Evolutionary conservation across 208 protist species (phyloP).

Genomic region (Wallacemonas collosoma): DNA sequence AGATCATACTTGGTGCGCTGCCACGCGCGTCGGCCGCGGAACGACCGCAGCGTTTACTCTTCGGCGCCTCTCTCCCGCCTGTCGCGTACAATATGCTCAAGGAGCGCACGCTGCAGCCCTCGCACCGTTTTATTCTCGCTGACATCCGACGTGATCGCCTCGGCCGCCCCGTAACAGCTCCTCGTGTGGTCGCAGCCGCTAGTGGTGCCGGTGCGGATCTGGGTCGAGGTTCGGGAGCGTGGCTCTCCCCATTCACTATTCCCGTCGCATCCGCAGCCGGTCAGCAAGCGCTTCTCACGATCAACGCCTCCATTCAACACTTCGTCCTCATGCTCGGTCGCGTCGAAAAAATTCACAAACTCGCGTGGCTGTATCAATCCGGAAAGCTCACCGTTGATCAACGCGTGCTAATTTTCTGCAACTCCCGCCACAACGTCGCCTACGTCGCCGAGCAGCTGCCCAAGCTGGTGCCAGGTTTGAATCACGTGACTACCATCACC

Average conservation of each 20-base stretch:
- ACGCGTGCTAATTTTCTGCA: slow-evolving; percentile 86
- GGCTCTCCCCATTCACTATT: no score
- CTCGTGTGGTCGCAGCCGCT: not conserved
- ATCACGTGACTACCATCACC: slow-evolving; percentile 61
- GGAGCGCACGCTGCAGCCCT: slow-evolving; percentile 69
- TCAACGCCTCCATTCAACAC: slow-evolving; percentile 38
- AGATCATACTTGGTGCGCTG: slow-evolving; percentile 76
- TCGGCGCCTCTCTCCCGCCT: slow-evolving; percentile 72
- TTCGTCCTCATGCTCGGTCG: slow-evolving; percentile 70
- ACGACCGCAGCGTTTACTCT: slow-evolving; percentile 73
- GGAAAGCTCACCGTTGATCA: slow-evolving; percentile 65
- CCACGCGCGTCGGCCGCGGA: slow-evolving; percentile 44
- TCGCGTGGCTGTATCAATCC: slow-evolving; percentile 70
- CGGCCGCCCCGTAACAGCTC: slow-evolving; percentile 29
- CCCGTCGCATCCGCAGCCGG: not conserved
- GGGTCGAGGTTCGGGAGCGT: not conserved
- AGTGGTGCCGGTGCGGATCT: not conserved
- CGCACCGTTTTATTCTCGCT: slow-evolving; percentile 80
- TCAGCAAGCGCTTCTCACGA: slow-evolving; percentile 3
- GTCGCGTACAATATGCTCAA: slow-evolving; percentile 78
- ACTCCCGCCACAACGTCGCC: slow-evolving; percentile 82
- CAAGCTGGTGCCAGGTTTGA: slow-evolving; percentile 31
- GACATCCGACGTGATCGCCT: slow-evolving; percentile 41
- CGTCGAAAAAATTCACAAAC: slow-evolving; percentile 72
- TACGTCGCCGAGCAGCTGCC: slow-evolving; percentile 68